A percentile compares a stretch with the other conserved stretches of the same genome.
Conservation (phyloP, 345 rosid genomes). For the Viola odorata region DNA sequence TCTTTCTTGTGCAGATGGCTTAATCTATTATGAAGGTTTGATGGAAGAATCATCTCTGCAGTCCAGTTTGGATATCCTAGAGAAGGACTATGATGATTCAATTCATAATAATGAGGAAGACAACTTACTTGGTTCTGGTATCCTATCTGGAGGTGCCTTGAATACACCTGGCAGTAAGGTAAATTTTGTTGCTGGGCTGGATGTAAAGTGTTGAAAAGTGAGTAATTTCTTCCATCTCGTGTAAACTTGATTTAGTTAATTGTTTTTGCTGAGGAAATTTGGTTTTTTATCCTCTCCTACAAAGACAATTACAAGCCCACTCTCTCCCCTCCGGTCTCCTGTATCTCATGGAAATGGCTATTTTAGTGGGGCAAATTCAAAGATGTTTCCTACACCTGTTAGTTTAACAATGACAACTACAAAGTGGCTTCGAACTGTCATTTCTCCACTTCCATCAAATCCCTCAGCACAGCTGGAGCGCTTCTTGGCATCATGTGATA, state of each 20-base stretch:
- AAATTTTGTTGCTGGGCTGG: no score
- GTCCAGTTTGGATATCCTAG: no score
- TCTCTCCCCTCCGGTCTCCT: conserved; percentile 79
- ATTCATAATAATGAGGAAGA: no score
- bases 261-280: conserved; percentile 51
- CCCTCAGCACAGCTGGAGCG: conserved; percentile 68
- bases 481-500: conserved; percentile 72
- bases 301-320: conserved; percentile 70
- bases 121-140: no score
- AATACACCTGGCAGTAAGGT: no score
- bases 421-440: conserved; percentile 83
- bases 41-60: no score
- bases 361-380: conserved; percentile 34
- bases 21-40: no score
- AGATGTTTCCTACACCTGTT: conserved; percentile 79
- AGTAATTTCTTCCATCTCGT: no score
- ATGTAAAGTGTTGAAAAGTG: no score
- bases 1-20: no score
- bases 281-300: conserved; percentile 74
- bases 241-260: neutral
- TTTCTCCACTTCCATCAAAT: conserved; percentile 73
- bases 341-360: conserved; percentile 54
- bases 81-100: no score
- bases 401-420: conserved; percentile 96
- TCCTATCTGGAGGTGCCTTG: no score